A percentile compares a stretch with the other conserved stretches of the same genome.
These are phyloP conservation scores for Lunularia cruciata DNA, from an alignment of 225 moss, liverwort and hornwort species.

Conservation along the genomic window DNA sequence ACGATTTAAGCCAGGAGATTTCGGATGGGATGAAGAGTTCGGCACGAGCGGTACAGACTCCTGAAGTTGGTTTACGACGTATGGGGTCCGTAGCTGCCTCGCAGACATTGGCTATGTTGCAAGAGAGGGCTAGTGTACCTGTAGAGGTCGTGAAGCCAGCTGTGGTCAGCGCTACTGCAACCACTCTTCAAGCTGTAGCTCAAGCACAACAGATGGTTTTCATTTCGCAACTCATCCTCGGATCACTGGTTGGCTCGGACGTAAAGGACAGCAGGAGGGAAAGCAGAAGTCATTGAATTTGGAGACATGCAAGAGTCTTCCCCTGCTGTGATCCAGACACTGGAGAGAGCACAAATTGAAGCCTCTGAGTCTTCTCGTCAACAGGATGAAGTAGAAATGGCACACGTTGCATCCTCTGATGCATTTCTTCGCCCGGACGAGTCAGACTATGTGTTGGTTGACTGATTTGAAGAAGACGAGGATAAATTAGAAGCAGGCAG, in stretches of 20 bases:
- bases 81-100: constrained; percentile 54
- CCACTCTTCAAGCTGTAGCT: constrained; percentile 60
- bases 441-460: constrained; percentile 17
- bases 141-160: constrained; percentile 60
- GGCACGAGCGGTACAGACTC: constrained; percentile 56
- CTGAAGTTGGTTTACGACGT: constrained; percentile 59
- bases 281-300: constrained; percentile 23
- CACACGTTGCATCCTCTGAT: constrained; percentile 16
- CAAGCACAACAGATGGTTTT: constrained; percentile 56
- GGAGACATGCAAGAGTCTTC: constrained; percentile 6
- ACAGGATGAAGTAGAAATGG: constrained; percentile 9
- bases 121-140: constrained; percentile 57
- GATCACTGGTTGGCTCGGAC: constrained; percentile 43
- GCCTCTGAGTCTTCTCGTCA: background rate
- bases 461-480: background rate
- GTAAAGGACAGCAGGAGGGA: constrained; percentile 32
- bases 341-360: background rate
- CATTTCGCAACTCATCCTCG: constrained; percentile 53
- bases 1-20: constrained; percentile 65
- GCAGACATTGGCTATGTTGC: constrained; percentile 59
- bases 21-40: constrained; percentile 61
- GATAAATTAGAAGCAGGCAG: background rate
- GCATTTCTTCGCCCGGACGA: constrained; percentile 19
- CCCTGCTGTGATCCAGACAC: constrained; percentile 21
- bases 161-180: constrained; percentile 59